Evolutionary conservation across 1,284 basidiomycete genomes (phyloP).

Genomic region (Puccinia horiana): DNA sequence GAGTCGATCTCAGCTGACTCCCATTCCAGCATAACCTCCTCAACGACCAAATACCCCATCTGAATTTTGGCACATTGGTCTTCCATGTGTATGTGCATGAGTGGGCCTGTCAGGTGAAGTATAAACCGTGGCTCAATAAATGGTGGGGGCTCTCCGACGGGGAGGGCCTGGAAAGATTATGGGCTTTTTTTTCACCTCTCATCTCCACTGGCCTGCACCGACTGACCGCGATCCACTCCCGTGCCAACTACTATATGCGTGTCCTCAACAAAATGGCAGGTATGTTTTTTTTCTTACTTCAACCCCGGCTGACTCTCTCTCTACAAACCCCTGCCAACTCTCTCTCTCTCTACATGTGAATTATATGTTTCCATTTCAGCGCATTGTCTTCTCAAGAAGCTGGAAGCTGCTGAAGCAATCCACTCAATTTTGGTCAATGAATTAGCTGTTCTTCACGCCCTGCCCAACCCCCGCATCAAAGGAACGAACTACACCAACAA

Average conservation of each 20-base stretch:
- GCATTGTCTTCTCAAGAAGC: neutral
- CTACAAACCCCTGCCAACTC: no score
- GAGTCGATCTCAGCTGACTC: no score
- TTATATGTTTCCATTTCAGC: neutral
- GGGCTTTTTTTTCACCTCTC: neutral
- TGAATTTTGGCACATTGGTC: no score
- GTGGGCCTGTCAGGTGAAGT: no score
- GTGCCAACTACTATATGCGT: neutral
- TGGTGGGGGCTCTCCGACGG: neutral
- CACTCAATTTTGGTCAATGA: no score
- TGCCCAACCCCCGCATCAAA: neutral
- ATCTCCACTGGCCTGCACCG: neutral
- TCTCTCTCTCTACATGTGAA: no score
- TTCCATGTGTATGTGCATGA: no score
- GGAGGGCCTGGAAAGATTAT: no score
- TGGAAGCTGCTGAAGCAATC: neutral
- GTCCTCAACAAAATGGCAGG: no score
- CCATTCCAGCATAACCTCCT: no score
- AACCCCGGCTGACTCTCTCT: neutral
- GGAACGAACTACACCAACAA: neutral
- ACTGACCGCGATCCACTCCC: neutral
- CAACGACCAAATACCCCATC: neutral
- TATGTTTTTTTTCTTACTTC: no score
- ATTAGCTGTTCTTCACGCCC: neutral
- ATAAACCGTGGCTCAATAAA: neutral